phyloP scores from a whole-genome alignment of 306 rosid species.

The Rosa rugosa region DNA sequence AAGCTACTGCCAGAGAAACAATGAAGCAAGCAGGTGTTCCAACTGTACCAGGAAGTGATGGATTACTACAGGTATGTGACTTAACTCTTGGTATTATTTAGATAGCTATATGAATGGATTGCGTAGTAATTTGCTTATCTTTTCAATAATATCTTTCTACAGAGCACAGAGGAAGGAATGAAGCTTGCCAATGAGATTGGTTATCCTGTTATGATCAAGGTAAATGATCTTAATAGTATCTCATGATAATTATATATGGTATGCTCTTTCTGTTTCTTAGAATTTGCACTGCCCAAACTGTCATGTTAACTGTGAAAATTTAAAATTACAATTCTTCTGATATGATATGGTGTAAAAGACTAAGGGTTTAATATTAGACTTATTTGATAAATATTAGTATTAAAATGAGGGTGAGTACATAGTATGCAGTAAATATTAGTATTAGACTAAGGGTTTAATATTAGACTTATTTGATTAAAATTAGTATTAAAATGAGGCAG shows the following conservation, averaged over 20 bases:
- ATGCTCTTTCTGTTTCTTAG: not conserved
- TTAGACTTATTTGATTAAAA: not conserved
- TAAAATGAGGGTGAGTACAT: not conserved
- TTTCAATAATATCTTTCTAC: slow-evolving; percentile 28
- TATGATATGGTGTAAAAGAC: not conserved
- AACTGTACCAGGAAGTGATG: slow-evolving; percentile 79
- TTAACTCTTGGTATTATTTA: slow-evolving; percentile 17
- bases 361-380: not conserved
- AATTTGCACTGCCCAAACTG: not conserved
- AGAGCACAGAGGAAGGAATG: slow-evolving; percentile 92
- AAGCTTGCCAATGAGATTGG: slow-evolving; percentile 90
- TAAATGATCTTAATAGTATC: slow-evolving; percentile 27
- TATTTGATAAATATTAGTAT: not conserved
- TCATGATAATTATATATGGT: not conserved
- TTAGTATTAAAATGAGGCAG: not conserved
- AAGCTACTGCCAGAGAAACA: slow-evolving; percentile 89
- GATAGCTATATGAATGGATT: slow-evolving; percentile 18
- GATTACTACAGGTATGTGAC: slow-evolving; percentile 72
- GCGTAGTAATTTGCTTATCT: slow-evolving; percentile 13
- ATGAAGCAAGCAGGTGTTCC: slow-evolving; percentile 90
- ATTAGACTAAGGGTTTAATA: not conserved
- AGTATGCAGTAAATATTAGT: not conserved
- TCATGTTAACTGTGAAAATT: not conserved
- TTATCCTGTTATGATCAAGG: slow-evolving; percentile 98
- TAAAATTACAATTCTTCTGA: not conserved